These are phyloP conservation scores for Boletus sp. DNA, from an alignment of 1,284 basidiomycete species.

Conservation along the genomic window DNA sequence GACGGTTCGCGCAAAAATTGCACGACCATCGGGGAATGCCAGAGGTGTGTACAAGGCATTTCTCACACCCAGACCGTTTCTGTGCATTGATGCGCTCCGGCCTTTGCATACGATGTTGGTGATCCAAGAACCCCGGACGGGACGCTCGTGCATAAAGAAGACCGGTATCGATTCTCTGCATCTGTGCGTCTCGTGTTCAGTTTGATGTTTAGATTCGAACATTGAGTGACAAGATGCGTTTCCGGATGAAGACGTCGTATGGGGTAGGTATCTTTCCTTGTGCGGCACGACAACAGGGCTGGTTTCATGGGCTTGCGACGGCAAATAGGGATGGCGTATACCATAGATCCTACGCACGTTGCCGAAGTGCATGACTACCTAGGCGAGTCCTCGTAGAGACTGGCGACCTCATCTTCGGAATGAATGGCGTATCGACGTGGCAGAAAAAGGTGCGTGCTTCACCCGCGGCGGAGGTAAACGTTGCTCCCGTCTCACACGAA, in stretches of 20 bases:
- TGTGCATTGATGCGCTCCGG: neutral
- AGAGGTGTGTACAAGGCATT: constrained; percentile 49
- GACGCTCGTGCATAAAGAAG: constrained; percentile 82
- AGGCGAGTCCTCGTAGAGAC: constrained; percentile 56
- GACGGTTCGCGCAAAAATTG: constrained; percentile 85
- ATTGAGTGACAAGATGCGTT: constrained; percentile 62
- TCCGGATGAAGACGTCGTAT: constrained; percentile 79
- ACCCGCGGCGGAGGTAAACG: neutral
- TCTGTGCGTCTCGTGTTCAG: constrained; percentile 47
- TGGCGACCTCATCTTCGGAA: too few species aligned
- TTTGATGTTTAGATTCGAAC: neutral
- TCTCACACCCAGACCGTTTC: neutral
- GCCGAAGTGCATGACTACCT: constrained; percentile 80
- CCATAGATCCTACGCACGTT: constrained; percentile 76
- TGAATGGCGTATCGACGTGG: neutral
- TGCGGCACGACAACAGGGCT: neutral
- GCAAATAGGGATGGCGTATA: constrained; percentile 71
- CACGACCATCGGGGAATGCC: constrained; percentile 87
- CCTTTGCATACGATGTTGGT: neutral
- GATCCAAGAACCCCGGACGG: constrained; percentile 72
- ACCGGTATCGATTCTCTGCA: constrained; percentile 75
- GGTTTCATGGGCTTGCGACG: neutral
- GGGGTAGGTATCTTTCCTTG: constrained; percentile 55
- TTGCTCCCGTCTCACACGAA: constrained; percentile 2
- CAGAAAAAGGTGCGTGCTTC: constrained; percentile 70